A percentile compares a stretch with the other conserved stretches of the same genome.
phyloP scores from a whole-genome alignment of 2,329 filamentous ascomycete genomes.

The Pseudogymnoascus sp. region DNA sequence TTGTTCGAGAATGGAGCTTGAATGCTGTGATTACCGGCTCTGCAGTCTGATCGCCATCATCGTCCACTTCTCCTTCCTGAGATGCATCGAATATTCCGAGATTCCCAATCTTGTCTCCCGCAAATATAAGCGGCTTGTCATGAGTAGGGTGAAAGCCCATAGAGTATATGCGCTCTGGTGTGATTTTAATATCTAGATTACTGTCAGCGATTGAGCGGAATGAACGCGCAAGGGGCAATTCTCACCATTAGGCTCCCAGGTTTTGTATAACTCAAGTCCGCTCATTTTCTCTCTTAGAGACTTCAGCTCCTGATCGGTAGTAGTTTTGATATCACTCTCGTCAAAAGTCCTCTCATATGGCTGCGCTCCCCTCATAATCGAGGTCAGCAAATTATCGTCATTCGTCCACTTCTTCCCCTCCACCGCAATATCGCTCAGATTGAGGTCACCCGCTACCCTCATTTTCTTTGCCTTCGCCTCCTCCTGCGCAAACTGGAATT shows the following conservation, averaged over 20 bases:
- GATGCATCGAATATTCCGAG: slow-evolving; percentile 87
- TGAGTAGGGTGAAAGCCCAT: slow-evolving; percentile 81
- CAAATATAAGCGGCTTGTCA: slow-evolving; percentile 82
- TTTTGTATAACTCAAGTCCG: slow-evolving; percentile 69
- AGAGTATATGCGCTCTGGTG: slow-evolving; percentile 77
- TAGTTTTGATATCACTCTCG: slow-evolving; percentile 73
- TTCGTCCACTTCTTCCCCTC: slow-evolving; percentile 70
- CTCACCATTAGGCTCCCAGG: slow-evolving; percentile 71
- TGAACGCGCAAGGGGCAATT: slow-evolving; percentile 13
- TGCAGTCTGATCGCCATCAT: slow-evolving; percentile 55
- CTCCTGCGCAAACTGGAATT: slow-evolving; percentile 48
- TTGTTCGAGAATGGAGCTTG: slow-evolving; percentile 83
- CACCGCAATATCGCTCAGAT: slow-evolving; percentile 68
- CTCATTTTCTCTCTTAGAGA: slow-evolving; percentile 69
- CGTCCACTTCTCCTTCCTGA: slow-evolving; percentile 53
- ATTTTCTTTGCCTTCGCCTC: slow-evolving; percentile 53
- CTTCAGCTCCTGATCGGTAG: slow-evolving; percentile 67
- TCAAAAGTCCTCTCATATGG: slow-evolving; percentile 80
- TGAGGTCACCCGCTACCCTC: slow-evolving; percentile 59
- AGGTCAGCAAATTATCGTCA: slow-evolving; percentile 56
- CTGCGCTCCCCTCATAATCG: slow-evolving; percentile 60
- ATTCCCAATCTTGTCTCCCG: slow-evolving; percentile 87
- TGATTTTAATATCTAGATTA: slow-evolving; percentile 73
- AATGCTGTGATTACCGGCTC: slow-evolving; percentile 80
- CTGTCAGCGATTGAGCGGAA: slow-evolving; percentile 2